Base-by-base conservation (phyloP, 352 stramenopile genomes). In the Phytophthora hybrid region DNA sequence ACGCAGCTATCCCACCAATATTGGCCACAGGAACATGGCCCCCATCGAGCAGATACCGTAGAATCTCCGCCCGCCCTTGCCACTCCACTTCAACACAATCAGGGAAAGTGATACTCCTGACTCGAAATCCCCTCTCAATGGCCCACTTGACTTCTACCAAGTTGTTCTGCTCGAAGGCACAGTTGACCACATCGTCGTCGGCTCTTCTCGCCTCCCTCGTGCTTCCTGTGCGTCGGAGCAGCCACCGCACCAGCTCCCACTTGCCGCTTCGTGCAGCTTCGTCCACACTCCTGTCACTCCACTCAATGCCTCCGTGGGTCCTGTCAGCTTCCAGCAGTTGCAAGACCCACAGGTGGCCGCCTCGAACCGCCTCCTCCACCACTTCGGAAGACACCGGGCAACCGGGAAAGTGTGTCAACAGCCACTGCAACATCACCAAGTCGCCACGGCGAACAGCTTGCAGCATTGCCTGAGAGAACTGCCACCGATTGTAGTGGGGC, bases 101-200 rank as follows among this genome's bases (percentile, higher is more conserved):
- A 18, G 29, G 29, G 16, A 59, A 41, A 9, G 53, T 23, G 18
- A 44, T 59, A 26, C 26, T 44, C 10, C 18, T 39, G 16, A 59
- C 26, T 10, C 16, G 11, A 46, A 55, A 65, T 11, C 34, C 7
- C 29, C 34, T 31, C 54, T 5, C 14, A 63, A 61, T 23, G 26
- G 58, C 58, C 58, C 58, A 68, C 9, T 62, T 63, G 6, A 59
- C 51, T 18, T 53, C 37, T 7, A 1, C 11, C 51, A 52, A 41
- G 14, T 68, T 61, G 14, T 68, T 73, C 39, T 73, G 57, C 14
- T 58, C 51, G 56, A 73, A 56, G 2, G 66, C 66, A 53, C 47
- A 23, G 7, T 52, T 37, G 14, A 66, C 57, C 29, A 64, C 41
- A 13, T 47, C 23, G 18, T 54, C 55, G 51, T 54, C 46, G 14